Percentiles rank a stretch among this genome's conserved stretches.
phyloP scores from a whole-genome alignment of 1,139 yeast genomes.

The Candida gigantensis region DNA sequence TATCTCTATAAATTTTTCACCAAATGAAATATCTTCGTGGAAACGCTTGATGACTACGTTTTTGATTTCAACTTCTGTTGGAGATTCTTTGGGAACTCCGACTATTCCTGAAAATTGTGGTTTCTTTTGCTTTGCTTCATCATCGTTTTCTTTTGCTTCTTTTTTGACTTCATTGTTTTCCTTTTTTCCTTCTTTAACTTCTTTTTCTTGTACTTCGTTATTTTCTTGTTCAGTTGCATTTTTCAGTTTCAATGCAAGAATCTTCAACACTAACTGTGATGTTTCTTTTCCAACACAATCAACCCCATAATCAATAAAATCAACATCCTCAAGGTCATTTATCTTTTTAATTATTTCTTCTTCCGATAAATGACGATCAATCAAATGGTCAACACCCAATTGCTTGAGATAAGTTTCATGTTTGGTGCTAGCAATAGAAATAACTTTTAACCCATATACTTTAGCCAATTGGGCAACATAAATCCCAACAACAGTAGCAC shows the following conservation, averaged over 20 bases:
- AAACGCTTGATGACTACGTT: conserved; percentile 41
- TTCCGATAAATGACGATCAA: conserved; percentile 33
- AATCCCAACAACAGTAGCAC: conserved; percentile 48
- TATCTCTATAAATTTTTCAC: conserved; percentile 31
- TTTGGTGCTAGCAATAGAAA: conserved; percentile 37
- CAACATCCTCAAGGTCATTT: conserved; percentile 16
- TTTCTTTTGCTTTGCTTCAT: conserved; percentile 6
- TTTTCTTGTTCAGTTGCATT: no score
- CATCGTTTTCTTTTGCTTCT: background rate
- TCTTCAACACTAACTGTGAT: conserved; percentile 28
- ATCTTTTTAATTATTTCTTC: conserved; percentile 21
- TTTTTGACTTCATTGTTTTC: background rate
- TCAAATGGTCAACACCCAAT: conserved; percentile 41
- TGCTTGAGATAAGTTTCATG: conserved; percentile 31
- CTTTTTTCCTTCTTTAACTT: background rate
- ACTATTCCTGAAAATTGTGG: conserved; percentile 40
- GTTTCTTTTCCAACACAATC: conserved; percentile 49
- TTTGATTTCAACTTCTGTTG: conserved; percentile 23
- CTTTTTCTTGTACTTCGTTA: background rate
- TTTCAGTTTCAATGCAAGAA: conserved; percentile 22
- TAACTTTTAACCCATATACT: conserved; percentile 38
- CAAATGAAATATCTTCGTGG: conserved; percentile 44
- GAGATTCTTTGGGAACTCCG: conserved; percentile 32
- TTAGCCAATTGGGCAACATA: conserved; percentile 44
- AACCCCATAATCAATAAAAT: conserved; percentile 32